Base-by-base conservation (phyloP, 164 flowering plant species). In the Macadamia tetraphylla region DNA sequence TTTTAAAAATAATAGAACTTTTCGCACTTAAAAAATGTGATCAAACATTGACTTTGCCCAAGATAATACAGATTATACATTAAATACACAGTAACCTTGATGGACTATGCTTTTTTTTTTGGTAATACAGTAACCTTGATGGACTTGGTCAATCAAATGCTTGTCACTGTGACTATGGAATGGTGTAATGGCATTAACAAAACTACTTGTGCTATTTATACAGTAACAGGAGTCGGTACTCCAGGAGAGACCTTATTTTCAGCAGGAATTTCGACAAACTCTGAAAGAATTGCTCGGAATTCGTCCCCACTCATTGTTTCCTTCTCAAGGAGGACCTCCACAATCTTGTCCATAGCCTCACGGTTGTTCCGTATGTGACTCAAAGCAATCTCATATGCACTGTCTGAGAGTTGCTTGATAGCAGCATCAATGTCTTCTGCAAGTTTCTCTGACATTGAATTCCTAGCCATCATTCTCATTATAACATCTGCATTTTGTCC, bases 401-500 rank as follows among this genome's bases (percentile, higher is more conserved):
- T 67, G 66, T 88, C 97, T 11, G 94, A 83, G 62, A 91, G 49
- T 60, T 75, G 78, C 83, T 89, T 89, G 40, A 89, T 71, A 6
- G 92, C 94, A 30, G 76, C 58, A 76, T 91, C 97, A 63, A 91
- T 91, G 74, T 87, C 92, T 73, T 89, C 94, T 0, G 94, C 94
- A 10, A 89, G 94, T 80, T 66, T 89, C 70, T 88, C 94, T 0
- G 94, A 88, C 97, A 91, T 91, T 9, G 94, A 88, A 71, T 91
- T 91, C 75, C 94, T 83, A 0, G 94, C 92, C 91, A 89, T 87
- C 94, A 89, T 91, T 75, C 92, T 83, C 94, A 89, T 89, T 74
- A 91, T 86, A 14, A 91, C 86, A 76, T 91, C 97, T 9, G 44
- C 79, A 69, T 92, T 84, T 70, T 91, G 97, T 14, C 83, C 83